These are phyloP conservation scores for Exophiala oligosperma DNA, from an alignment of 2,329 filamentous ascomycete genomes.

Conservation along the genomic window DNA sequence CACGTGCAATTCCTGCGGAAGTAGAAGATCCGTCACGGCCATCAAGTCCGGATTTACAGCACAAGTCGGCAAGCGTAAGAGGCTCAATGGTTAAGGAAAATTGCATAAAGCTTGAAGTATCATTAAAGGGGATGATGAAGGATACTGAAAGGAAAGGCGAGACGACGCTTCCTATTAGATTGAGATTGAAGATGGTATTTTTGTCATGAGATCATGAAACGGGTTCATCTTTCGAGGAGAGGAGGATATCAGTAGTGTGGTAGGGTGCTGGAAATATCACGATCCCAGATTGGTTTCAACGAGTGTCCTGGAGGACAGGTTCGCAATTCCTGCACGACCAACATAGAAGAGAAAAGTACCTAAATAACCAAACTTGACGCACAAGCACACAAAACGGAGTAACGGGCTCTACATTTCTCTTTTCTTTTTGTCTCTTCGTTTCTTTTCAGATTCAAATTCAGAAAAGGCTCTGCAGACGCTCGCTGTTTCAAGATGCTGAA, in stretches of 20 bases:
- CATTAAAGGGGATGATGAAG: neutral
- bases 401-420: too few relatives aligned
- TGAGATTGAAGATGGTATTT: neutral
- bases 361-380: too few relatives aligned
- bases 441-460: neutral
- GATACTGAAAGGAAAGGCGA: too few relatives aligned
- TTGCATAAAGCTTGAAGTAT: neutral
- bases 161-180: too few relatives aligned
- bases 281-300: too few relatives aligned
- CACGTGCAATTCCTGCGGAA: slow-evolving; percentile 87
- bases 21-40: slow-evolving; percentile 83
- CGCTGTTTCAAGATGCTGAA: neutral
- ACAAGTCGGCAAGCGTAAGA: slow-evolving; percentile 97
- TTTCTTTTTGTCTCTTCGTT: too few relatives aligned
- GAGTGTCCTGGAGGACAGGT: too few relatives aligned
- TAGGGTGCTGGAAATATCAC: neutral
- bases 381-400: too few relatives aligned
- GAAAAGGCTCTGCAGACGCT: neutral
- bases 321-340: too few relatives aligned
- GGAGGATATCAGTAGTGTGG: neutral
- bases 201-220: neutral
- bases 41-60: slow-evolving; percentile 99
- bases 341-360: too few relatives aligned
- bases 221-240: neutral
- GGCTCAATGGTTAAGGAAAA: slow-evolving; percentile 73